Conservation (phyloP, 2,329 filamentous ascomycete genomes). For the Torrubiella hemipterigena region DNA sequence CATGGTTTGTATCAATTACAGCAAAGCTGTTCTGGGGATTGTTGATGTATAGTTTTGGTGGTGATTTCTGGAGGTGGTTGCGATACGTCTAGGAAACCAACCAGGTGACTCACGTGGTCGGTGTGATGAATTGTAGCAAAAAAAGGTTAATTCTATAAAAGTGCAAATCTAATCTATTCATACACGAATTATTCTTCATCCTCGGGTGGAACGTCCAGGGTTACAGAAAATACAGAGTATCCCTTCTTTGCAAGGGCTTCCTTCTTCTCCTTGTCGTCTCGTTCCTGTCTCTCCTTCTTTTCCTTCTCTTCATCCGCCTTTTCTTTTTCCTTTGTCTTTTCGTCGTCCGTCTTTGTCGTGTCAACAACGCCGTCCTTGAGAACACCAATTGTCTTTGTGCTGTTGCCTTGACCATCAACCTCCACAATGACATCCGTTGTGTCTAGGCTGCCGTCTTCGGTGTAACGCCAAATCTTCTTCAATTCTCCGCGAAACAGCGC, state of each 20-base stretch:
- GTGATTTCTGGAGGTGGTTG: too few species aligned
- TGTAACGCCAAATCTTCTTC: conserved; percentile 67
- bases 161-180: too few species aligned
- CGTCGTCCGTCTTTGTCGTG: conserved; percentile 17
- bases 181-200: too few species aligned
- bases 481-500: conserved; percentile 62
- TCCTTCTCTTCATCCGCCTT: conserved; percentile 7
- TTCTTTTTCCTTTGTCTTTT: conserved; percentile 14
- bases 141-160: too few species aligned
- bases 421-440: conserved; percentile 42
- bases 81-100: too few species aligned
- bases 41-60: too few species aligned
- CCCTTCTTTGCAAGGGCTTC: conserved; percentile 3
- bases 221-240: too few species aligned
- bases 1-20: too few species aligned
- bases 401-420: conserved; percentile 35
- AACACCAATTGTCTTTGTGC: conserved; percentile 26
- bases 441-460: conserved; percentile 54
- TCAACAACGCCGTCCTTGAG: conserved; percentile 25
- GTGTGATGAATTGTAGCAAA: too few species aligned
- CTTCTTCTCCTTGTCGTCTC: conserved; percentile 7
- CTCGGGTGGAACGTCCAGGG: too few species aligned
- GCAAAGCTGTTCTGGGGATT: too few species aligned
- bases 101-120: too few species aligned
- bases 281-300: conserved; percentile 8